Conservation (phyloP, 73 alveolate species). For the Paramecium octaurelia region DNA sequence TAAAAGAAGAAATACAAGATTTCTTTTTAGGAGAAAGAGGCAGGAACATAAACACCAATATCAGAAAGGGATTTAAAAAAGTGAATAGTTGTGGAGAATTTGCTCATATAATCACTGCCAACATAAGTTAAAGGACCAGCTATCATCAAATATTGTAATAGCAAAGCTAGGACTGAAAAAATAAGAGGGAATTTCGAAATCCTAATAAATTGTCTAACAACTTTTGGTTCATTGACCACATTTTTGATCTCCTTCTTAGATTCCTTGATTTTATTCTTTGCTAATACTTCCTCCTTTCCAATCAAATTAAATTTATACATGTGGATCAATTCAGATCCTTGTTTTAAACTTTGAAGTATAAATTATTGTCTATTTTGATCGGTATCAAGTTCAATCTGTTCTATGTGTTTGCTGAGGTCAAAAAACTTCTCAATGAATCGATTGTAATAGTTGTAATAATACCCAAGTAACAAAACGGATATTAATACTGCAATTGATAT, state of each 20-base stretch:
- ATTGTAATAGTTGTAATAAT: not conserved
- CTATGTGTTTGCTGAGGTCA: not conserved
- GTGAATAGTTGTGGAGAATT: not conserved
- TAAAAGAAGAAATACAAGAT: not conserved
- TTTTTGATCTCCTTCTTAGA: not conserved
- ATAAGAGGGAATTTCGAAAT: not conserved
- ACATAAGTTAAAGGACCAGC: not conserved
- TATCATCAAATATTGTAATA: not conserved
- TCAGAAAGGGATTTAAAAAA: not conserved
- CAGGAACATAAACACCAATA: not conserved
- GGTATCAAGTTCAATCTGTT: not conserved
- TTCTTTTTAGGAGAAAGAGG: not conserved
- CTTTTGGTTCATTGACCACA: not conserved
- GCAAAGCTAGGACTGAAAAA: not conserved
- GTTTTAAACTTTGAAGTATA: not conserved
- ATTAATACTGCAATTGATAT: not conserved
- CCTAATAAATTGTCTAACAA: not conserved
- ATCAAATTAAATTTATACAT: not conserved
- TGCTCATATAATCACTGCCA: not conserved
- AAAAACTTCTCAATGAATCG: not conserved
- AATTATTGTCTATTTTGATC: not conserved
- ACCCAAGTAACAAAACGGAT: not conserved
- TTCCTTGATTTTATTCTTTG: not conserved
- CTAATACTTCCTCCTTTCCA: not conserved
- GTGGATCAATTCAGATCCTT: not conserved